Percentiles rank a stretch among this genome's conserved stretches.
Conservation (phyloP, 2,329 filamentous ascomycete species). For the Emergomyces africanus region DNA sequence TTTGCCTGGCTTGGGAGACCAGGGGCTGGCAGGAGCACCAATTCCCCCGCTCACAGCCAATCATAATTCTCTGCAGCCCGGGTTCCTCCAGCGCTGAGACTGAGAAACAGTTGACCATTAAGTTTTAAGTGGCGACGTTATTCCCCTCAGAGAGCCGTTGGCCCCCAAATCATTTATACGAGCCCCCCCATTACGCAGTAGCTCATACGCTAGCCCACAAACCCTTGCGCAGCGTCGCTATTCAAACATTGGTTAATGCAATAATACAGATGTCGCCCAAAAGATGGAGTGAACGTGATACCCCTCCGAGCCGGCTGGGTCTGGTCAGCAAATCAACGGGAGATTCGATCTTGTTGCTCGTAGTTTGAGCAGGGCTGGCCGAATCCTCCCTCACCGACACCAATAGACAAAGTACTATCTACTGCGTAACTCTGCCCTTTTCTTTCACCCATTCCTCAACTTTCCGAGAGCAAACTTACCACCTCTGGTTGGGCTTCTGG, state of each 20-base stretch:
- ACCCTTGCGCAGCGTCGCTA: neutral
- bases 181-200: neutral
- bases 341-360: neutral
- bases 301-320: neutral
- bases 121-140: neutral
- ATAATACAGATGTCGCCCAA: neutral
- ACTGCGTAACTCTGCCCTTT: neutral
- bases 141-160: neutral
- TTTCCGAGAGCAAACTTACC: neutral
- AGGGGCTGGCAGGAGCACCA: neutral
- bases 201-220: neutral
- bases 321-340: neutral
- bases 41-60: neutral
- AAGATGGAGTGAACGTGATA: neutral
- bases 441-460: neutral
- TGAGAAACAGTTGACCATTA: neutral
- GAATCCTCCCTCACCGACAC: neutral
- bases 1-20: neutral
- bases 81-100: neutral
- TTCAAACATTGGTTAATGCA: neutral
- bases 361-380: neutral
- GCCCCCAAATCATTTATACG: neutral
- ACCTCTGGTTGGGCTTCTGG: neutral
- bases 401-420: neutral
- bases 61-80: neutral